phyloP scores from a whole-genome alignment of 2,329 filamentous ascomycete species.

The Hirsutella rhossiliensis region DNA sequence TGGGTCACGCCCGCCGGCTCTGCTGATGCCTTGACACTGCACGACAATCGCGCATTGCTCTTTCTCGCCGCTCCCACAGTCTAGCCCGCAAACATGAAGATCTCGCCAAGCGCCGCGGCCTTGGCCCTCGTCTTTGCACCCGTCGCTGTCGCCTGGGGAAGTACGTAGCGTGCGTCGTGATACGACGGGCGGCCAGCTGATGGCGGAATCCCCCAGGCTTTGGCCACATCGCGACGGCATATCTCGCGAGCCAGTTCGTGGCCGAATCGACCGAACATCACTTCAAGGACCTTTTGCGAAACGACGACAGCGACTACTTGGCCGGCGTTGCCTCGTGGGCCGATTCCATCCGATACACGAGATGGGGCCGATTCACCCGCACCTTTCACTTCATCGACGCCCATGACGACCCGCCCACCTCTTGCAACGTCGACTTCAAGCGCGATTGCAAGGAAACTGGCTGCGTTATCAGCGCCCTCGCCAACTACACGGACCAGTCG shows the following conservation, averaged over 20 bases:
- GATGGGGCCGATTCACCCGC: slow-evolving; percentile 48
- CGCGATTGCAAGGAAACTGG: slow-evolving; percentile 50
- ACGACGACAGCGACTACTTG: slow-evolving; percentile 43
- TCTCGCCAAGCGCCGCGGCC: slow-evolving; percentile 14
- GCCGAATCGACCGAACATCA: slow-evolving; percentile 39
- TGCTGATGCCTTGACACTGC: no score
- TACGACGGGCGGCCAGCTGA: slow-evolving; percentile 1
- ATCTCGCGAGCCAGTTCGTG: slow-evolving; percentile 49
- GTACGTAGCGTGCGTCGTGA: slow-evolving; percentile 13
- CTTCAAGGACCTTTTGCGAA: slow-evolving; percentile 45
- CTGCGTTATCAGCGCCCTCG: slow-evolving; percentile 49
- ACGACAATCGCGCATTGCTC: no score
- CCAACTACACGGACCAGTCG: slow-evolving; percentile 47
- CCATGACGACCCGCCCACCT: slow-evolving; percentile 45
- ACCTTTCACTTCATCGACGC: slow-evolving; percentile 61
- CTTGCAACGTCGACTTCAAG: slow-evolving; percentile 43
- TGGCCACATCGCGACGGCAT: slow-evolving; percentile 54
- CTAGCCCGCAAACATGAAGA: slow-evolving; percentile 16
- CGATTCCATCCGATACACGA: slow-evolving; percentile 52
- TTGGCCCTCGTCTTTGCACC: slow-evolving; percentile 20
- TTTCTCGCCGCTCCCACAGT: no score
- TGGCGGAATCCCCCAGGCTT: slow-evolving; percentile 29
- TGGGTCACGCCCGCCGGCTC: no score
- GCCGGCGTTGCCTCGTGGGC: slow-evolving; percentile 56
- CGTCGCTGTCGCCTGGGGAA: slow-evolving; percentile 27